Evolutionary conservation across 495 filamentous ascomycete species (phyloP), one percentile per base, ranked within the genome.

Genomic region (Emericellopsis terricola): DNA sequence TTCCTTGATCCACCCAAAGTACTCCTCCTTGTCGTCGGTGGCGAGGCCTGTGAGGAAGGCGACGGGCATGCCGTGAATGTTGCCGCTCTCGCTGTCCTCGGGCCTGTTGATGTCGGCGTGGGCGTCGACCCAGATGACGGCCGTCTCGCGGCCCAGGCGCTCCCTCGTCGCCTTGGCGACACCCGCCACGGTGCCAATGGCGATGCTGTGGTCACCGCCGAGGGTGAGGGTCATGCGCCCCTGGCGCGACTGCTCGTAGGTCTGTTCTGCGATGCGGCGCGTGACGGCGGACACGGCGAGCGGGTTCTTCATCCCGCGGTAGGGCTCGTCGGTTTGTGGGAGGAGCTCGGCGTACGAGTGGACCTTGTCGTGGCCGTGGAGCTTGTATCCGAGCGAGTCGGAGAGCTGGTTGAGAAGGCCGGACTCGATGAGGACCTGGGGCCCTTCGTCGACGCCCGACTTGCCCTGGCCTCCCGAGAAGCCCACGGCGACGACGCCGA

Each of bases 31-130:
- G 11, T 81, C 71, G 46, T 83, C 80, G 42, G 59, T 67, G 17
- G 85, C 77, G 33, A 96, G 57, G 13, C 87, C 79, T 0, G 84
- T 85, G 42, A 96, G 52, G 55, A 94, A 99, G 2, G 81, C 75
- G 36, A 96, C 82, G 7, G 89, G 91, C 89, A 99, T 99, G 28
- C 89, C 89, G 57, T 99, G 89, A 42, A 99, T 81, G 51, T 96
- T 96, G 1, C 89, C 89, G 36, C 81, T 89, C 9, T 62, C 76
- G 42, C 76, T 83, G 28, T 76, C 79, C 65, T 94, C 85, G 30
- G 89, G 89, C 8, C 80, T 79, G 55, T 99, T 99, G 64, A 99
- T 93, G 48, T 96, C 89, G 15, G 86, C 81, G 49, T 99, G 89
- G 15, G 89, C 89, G 55, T 99, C 89, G 4, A 99, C 89, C 89